Base-by-base conservation (phyloP, 2,329 filamentous ascomycete species). In the Claviceps humidiphila region DNA sequence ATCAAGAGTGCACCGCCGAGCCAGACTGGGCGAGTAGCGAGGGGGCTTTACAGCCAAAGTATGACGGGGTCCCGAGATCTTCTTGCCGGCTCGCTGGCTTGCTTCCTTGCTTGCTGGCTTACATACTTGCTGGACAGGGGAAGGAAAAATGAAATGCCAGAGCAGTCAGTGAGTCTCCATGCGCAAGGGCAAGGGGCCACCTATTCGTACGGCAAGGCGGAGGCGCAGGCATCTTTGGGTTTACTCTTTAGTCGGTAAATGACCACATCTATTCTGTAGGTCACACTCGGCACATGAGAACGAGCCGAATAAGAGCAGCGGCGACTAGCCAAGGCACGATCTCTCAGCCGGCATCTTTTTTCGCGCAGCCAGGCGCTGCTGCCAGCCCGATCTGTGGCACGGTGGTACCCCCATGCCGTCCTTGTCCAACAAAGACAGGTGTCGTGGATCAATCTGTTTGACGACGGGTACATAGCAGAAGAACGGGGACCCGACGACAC, bases 401-500 rank as follows among this genome's bases (percentile, higher is more conserved):
- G 68, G 67, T 69, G 64, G 59, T 56, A 68, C 67, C 58, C 58
- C 65, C 65, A 68, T 68, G 66, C 68, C 61, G 64, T 61, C 62
- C 65, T 60, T 61, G 60, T 61, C 58, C 54, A 58, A 64, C 63
- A 59, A 30, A 55, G 46, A 53, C 52, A 44, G 26, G 50, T 46
- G 43, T 52, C 55, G 53, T 46, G 51, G 43, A 20, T 45, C 47
- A 9, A 22, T 41, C 42, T 39, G 37, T 42, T 43, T 50, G 30
- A 43, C 43, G 9, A 47, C 17, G 22, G 26, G 51, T 43, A 26
- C 20, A 22, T 22, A 24, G 24, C 24, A 46, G 39, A 50, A 39
- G 22, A 4, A 47, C 22, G 50, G 50, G 47, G 34, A 30, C 26
- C 26, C 26, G 26, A 30, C 26, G 56, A 40, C 41, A 53, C 49